Base-by-base conservation (phyloP, 2,329 filamentous ascomycete species). In the Periglandula ipomoeae region DNA sequence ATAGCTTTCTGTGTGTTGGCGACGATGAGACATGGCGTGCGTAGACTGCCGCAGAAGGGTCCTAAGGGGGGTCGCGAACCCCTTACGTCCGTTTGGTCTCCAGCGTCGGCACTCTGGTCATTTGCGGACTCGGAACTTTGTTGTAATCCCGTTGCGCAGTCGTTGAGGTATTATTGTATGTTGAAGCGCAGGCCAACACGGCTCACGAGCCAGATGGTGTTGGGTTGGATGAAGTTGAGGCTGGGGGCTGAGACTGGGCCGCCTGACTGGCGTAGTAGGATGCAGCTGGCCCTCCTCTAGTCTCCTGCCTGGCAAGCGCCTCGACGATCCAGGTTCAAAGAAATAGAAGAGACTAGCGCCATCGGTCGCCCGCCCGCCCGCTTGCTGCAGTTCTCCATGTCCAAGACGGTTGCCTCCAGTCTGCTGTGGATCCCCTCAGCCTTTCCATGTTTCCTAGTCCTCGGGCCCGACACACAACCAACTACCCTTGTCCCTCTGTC, bases 1-100 rank as follows among this genome's bases (percentile, higher is more conserved):
- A 46, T 52, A 45, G 38, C 49, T 53, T 41, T 27, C 43, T 27
- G 30, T 43, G 37, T 37, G 48, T 34, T 47, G 52, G 30, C 52
- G 49, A 32, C 50, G 42, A 9, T 51, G 50, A 41, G 53, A 48
- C 54, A 56, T 55, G 51, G 45, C 48, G 30, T 37, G 19, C 19
- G 19, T 38, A 38, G 35, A 20, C 35, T 17, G 35, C 35, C n/a
- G 19, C n/a, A 20, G n/a, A n/a, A 20, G 19, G 35, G n/a, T 20
- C 1, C 9, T n/a, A 9, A 24, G 23, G 19, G 23, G 19, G n/a
- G 23, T 13, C 27, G 46, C 24, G 43, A 26, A 17, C 22, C 38
- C 41, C 47, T 50, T 44, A 44, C 34, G 10, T 32, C 15, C 30
- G 26, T 23, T 17, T 20, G 10, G 2, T 34, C 20, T 30, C 42